Evolutionary conservation across 257 asterid genomes (phyloP).

Genomic region (Jacaranda mimosifolia): DNA sequence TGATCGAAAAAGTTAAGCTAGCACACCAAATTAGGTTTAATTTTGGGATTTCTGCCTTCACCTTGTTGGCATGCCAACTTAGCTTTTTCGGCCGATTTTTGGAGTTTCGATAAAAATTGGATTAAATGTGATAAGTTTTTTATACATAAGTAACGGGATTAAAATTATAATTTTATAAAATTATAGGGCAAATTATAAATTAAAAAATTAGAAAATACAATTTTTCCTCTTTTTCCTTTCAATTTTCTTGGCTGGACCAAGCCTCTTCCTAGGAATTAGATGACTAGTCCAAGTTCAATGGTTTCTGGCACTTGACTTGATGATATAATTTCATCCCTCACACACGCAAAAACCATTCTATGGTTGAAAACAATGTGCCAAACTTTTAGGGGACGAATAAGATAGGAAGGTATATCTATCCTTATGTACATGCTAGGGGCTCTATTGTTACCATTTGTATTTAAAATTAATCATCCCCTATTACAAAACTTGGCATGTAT

Average conservation of each 20-base stretch:
- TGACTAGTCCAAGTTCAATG: conserved; percentile 31
- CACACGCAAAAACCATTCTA: not conserved
- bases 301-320: not conserved
- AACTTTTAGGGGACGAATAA: conserved; percentile 36
- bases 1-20: too few relatives aligned
- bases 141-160: too few relatives aligned
- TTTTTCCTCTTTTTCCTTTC: not conserved
- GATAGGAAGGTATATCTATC: conserved; percentile 20
- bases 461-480: not conserved
- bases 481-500: not conserved
- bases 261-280: not conserved
- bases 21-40: too few relatives aligned
- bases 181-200: too few relatives aligned
- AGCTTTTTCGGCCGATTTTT: too few relatives aligned
- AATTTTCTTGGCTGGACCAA: conserved; percentile 10
- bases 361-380: conserved; percentile 24
- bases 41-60: too few relatives aligned
- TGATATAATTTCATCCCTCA: conserved; percentile 6
- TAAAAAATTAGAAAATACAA: too few relatives aligned
- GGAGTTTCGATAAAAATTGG: too few relatives aligned
- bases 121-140: too few relatives aligned
- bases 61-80: too few relatives aligned
- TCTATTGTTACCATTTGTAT: not conserved
- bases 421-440: conserved; percentile 2
- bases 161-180: too few relatives aligned